Conservation (phyloP, 306 rosid species). For the Cercis canadensis region DNA sequence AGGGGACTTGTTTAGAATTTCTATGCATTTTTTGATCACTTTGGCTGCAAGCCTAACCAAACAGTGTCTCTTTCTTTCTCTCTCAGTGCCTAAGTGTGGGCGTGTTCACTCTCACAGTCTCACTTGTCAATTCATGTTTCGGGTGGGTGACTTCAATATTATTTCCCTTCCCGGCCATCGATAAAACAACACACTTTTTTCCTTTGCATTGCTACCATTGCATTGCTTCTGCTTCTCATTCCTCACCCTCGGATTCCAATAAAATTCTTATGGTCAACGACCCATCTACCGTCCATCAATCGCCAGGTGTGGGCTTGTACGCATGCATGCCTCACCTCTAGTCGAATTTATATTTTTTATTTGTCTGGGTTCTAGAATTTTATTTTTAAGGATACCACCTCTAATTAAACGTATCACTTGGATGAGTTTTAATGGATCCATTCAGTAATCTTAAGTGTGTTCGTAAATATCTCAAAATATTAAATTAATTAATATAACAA, state of each 20-base stretch:
- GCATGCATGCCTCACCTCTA: too few relatives aligned
- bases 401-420: too few relatives aligned
- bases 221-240: not conserved
- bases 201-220: too few relatives aligned
- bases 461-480: too few relatives aligned
- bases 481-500: too few relatives aligned
- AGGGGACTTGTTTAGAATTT: slow-evolving; percentile 32
- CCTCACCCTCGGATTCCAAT: slow-evolving; percentile 16
- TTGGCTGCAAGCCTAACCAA: slow-evolving; percentile 10
- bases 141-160: slow-evolving; percentile 44
- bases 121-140: slow-evolving; percentile 59
- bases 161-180: slow-evolving; percentile 39
- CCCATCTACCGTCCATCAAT: not conserved
- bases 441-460: too few relatives aligned
- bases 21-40: slow-evolving; percentile 32
- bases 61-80: slow-evolving; percentile 1
- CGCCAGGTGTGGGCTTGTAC: too few relatives aligned
- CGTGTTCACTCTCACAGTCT: slow-evolving; percentile 24
- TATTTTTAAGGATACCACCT: not conserved
- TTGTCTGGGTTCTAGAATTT: too few relatives aligned
- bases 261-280: slow-evolving; percentile 4
- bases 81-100: not conserved
- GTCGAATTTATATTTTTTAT: too few relatives aligned
- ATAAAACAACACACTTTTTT: slow-evolving; percentile 11
- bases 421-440: too few relatives aligned